Base-by-base conservation (phyloP, 257 asterid genomes). In the Capsicum rhomboideum region DNA sequence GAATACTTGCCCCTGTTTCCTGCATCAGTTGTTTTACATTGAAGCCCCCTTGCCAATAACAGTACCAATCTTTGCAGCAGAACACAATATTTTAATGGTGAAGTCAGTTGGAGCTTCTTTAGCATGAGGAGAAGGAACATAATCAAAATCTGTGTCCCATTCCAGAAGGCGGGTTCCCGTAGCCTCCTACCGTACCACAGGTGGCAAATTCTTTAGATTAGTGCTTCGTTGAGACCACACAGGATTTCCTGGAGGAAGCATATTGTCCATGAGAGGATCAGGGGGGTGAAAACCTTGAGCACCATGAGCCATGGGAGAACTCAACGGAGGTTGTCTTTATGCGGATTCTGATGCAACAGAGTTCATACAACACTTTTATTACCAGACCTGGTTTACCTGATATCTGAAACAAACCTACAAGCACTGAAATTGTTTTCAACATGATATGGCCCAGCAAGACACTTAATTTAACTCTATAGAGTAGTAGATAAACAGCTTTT, bases 1-100 rank as follows among this genome's bases (percentile, higher is more conserved):
- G 89, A 69, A 93, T 90, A 61, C 90, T 89, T 68, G 93, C 91
- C 90, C 95, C n/a, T n/a, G 94, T 93, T 79, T 92, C 97, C 84
- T 87, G 90, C 89, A 91, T 89, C 64, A 94, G 78, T 85, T 89
- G 91, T 86, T 85, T 92, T 84, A 92, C 92, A 87, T 89, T 89
- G 82, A 82, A 50, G 84, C 97, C 98, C 86, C 98, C 95, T 90
- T 94, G 82, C 97, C 98, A 84, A 91, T 94, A 78, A 94, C 97
- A 72, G 93, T 90, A 61, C 96, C 97, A 87, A 94, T 90, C 87
- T 87, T 94, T 68, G 89, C 92, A 72, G 92, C 88, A 20, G 94
- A 86, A 88, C 97, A 94, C 69, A 94, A 83, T 85, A 94, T 88
- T 87, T 94, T 92, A 79, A 94, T 79, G 23, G 88, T 86, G 87